Base-by-base conservation (phyloP, 148 eudicot species). In the Chenopodium album region DNA sequence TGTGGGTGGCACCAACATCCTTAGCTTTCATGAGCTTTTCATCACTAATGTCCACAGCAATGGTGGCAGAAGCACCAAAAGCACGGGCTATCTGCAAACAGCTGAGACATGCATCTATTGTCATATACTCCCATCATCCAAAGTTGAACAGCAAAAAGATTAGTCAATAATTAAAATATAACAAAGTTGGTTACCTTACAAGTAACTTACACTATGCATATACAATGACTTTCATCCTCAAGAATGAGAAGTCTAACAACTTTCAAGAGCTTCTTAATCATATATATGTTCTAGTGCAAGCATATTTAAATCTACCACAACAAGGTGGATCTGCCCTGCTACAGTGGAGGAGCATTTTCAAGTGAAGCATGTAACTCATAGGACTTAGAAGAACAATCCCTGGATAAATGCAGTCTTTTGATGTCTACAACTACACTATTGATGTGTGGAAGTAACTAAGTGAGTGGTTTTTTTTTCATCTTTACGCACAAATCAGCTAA, bases 21-120 rank as follows among this genome's bases (percentile, higher is more conserved):
- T 92, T 92, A 4, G 98, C 95, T 82, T 97, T 89, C 85, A 89
- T 89, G 71, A 97, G 91, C 86, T 97, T 97, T 67, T 92, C 98
- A 84, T 92, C 93, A 78, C 97, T 92, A 46, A 97, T 89, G 84
- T 97, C 99, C 73, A 97, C 99, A 28, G 99, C 99, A 77, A 97
- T 94, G 82, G 92, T 85, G 79, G 90, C 91, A 84, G 95, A 91
- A 86, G 98, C 99, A 84, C 99, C 99, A 91, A 92, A 97, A 46
- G 99, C 98, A 48, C 92, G 89, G 64, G 99, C 99, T 89, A 97
- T 90, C 97, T 97, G 99, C 92, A 97, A 86, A 83, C 99, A 97
- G 91, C 99, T 97, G 92, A 73, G 77, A 47, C 78, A 85, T 26
- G 63, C 60, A 84, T 79, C 63, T 89, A 69, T 34, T 29, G 77